A percentile compares a stretch with the other conserved stretches of the same genome.
Evolutionary conservation across 148 eudicot species (phyloP).

Genomic region (Diospyros kaki): DNA sequence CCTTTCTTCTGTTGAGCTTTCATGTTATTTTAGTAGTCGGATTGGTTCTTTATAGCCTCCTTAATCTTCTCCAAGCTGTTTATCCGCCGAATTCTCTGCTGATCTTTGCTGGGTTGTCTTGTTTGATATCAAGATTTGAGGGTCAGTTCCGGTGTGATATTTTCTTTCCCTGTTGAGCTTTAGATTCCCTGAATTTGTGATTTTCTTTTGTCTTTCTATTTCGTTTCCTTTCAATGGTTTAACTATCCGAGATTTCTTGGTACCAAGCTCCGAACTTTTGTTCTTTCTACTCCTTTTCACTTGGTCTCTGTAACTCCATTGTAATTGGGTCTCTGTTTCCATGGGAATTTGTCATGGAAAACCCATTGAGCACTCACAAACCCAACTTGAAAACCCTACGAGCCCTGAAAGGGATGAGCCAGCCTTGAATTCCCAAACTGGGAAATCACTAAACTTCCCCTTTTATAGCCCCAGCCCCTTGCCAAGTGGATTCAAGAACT

Average conservation of each 20-base stretch:
- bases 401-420: constrained; percentile 32
- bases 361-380: constrained; percentile 56
- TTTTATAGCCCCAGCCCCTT: constrained; percentile 91
- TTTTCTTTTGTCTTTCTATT: neutral
- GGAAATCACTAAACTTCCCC: constrained; percentile 70
- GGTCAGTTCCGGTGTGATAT: neutral
- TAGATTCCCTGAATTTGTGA: constrained; percentile 6
- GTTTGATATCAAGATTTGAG: constrained; percentile 12
- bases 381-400: constrained; percentile 32
- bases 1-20: constrained; percentile 20
- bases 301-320: constrained; percentile 11
- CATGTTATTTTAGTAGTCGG: neutral
- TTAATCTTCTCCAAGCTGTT: neutral
- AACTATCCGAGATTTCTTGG: neutral
- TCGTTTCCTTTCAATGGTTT: constrained; percentile 15
- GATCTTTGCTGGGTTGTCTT: constrained; percentile 17
- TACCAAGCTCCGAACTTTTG: neutral
- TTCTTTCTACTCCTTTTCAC: neutral
- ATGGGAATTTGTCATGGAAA: constrained; percentile 98
- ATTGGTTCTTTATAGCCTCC: neutral
- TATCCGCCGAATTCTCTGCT: constrained; percentile 8
- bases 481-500: constrained; percentile 66
- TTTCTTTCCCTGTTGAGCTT: constrained; percentile 5
- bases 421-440: constrained; percentile 24
- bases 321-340: constrained; percentile 39